Evolutionary conservation across 208 protist genomes (phyloP), one percentile per base, ranked within the genome.

Genomic region (Phytomonas sp.): DNA sequence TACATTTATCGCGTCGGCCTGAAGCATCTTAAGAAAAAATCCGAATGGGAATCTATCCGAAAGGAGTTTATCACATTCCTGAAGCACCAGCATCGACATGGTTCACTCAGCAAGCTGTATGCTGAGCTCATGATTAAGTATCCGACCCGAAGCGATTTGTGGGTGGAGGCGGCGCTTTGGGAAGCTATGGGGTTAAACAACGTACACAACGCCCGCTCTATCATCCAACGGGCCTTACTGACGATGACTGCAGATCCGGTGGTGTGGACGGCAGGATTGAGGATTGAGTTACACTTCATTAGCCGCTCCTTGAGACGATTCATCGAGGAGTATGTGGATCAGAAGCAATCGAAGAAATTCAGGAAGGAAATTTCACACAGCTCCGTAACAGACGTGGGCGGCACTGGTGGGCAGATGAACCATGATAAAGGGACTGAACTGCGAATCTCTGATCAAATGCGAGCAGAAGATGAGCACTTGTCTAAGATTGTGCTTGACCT

Each of bases 1-100:
- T 70, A 73, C 71, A 86, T 96, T 43, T 96, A 94, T 74, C 79
- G 75, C 28, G 90, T 96, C 63, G 88, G 88, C 20, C 62, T 94
- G 29, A 91, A 89, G 70, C 81, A 94, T 66, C 70, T 96, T 7
- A 81, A 78, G 17, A 78, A 83, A 33, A 64, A 66, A 34, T 67
- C 72, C 4, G 86, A 93, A 65, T 77, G 74, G 61, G 85, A 94
- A 64, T 28, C 73, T 26, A 56, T 93, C 30, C 80, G 85, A 37
- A 60, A 77, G 11, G 87, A 95, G 60, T 89, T 70, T 66, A 76
- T 85, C 23, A 51, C 68, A 8, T 92, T 96, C 68, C 56, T 96
- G 62, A 86, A 86, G 75, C 60, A 80, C 20, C 84, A 85, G 43
- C 68, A 83, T 33, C 87, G 87, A 51, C 70, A 77, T 34, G 71